Evolutionary conservation across 768 basidiomycete species (phyloP).

Genomic region (Gloeopeniophorella convolvens): DNA sequence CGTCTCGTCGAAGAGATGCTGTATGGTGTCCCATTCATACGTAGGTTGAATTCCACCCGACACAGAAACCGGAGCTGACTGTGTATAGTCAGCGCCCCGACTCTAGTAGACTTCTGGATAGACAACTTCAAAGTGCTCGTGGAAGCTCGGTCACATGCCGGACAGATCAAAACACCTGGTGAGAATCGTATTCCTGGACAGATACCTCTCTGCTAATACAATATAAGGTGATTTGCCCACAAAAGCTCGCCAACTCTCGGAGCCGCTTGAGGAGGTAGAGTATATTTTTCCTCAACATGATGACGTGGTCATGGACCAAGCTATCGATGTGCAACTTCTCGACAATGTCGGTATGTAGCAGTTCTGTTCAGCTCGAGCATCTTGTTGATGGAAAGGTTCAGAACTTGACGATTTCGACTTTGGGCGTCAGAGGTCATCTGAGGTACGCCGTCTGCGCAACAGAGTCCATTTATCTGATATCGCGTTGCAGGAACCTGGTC

Average conservation of each 20-base stretch:
- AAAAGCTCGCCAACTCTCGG: conserved; percentile 43
- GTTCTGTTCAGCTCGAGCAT: background rate
- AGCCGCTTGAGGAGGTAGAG: background rate
- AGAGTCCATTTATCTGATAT: background rate
- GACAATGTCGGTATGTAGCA: background rate
- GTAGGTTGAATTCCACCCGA: conserved; percentile 35
- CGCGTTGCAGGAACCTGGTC: conserved; percentile 68
- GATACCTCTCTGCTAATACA: background rate
- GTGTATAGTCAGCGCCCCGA: conserved; percentile 53
- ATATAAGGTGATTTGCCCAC: conserved; percentile 35
- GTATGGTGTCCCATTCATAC: conserved; percentile 56
- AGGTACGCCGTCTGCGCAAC: conserved; percentile 35
- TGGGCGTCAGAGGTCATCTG: conserved; percentile 45
- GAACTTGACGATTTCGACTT: conserved; percentile 19
- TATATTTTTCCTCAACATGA: background rate
- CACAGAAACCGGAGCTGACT: background rate
- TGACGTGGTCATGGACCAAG: background rate
- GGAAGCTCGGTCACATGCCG: conserved; percentile 46
- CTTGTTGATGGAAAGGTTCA: background rate
- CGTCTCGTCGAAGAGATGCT: conserved; percentile 56
- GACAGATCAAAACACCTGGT: conserved; percentile 37
- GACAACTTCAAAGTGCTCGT: conserved; percentile 66
- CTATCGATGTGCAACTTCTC: background rate
- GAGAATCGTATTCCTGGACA: background rate
- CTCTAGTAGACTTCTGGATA: conserved; percentile 69